Conservation (phyloP, 768 basidiomycete genomes). For the Coprinopsis cinerea region DNA sequence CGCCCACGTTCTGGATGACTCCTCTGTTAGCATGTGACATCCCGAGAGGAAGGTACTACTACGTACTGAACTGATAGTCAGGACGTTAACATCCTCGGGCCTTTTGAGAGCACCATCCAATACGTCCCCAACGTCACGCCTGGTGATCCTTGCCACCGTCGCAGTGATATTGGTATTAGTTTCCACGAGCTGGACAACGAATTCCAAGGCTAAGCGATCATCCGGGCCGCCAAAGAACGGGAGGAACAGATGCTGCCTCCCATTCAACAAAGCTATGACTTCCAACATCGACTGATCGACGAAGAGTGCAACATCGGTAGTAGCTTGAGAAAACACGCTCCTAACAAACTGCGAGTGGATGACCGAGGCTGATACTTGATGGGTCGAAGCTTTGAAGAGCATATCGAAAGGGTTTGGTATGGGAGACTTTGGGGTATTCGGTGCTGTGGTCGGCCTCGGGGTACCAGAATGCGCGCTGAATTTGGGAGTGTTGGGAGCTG, state of each 20-base stretch:
- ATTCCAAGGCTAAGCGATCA: conserved; percentile 79
- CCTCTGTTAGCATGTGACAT: not conserved
- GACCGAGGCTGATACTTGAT: conserved; percentile 35
- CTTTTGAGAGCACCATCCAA: conserved; percentile 15
- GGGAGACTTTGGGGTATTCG: not conserved
- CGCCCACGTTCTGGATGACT: not conserved
- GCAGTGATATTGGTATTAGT: conserved; percentile 57
- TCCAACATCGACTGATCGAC: conserved; percentile 59
- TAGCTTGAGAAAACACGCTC: conserved; percentile 65
- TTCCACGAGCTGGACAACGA: conserved; percentile 78
- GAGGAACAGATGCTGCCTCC: conserved; percentile 57
- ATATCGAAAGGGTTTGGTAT: conserved; percentile 65
- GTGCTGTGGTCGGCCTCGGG: not conserved
- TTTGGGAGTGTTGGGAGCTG: not conserved
- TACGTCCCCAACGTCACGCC: conserved; percentile 28
- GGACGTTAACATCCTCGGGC: conserved; percentile 28
- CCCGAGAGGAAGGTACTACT: not conserved
- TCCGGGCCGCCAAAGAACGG: conserved; percentile 96
- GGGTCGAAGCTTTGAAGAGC: conserved; percentile 63
- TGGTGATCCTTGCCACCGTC: conserved; percentile 64
- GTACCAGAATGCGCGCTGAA: no score
- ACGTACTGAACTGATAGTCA: conserved; percentile 47
- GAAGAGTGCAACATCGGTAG: conserved; percentile 76
- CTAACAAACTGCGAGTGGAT: conserved; percentile 83
- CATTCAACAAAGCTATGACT: conserved; percentile 29